These are phyloP conservation scores for Xenoacremonium recifei DNA, from an alignment of 2,329 filamentous ascomycete genomes.

Conservation along the genomic window DNA sequence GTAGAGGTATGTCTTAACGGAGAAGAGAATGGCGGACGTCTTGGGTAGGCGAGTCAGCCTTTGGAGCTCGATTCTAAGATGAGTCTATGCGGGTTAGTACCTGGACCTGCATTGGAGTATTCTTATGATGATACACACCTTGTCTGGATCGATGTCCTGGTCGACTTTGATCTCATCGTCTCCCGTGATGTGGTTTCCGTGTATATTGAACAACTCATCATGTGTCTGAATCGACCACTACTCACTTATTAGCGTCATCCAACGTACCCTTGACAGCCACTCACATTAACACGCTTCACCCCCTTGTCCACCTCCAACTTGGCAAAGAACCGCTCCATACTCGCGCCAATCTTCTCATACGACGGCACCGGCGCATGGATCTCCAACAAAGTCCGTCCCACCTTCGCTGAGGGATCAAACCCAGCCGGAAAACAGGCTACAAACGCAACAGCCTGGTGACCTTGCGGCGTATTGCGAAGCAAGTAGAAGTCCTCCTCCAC, in stretches of 20 bases:
- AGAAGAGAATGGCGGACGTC: constrained; percentile 48
- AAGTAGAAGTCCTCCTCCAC: constrained; percentile 57
- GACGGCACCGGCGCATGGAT: constrained; percentile 53
- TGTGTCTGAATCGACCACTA: constrained; percentile 51
- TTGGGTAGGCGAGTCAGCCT: constrained; percentile 48
- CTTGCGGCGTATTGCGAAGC: constrained; percentile 38
- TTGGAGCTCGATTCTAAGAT: constrained; percentile 49
- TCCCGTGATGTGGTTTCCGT: constrained; percentile 34
- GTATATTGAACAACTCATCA: constrained; percentile 37
- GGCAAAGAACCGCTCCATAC: constrained; percentile 55
- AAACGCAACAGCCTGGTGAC: constrained; percentile 47
- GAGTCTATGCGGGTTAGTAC: constrained; percentile 27
- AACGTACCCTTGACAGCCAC: too few species aligned
- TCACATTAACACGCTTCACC: constrained; percentile 35
- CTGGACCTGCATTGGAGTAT: too few species aligned
- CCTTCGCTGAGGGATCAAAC: constrained; percentile 50
- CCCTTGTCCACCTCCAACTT: constrained; percentile 45
- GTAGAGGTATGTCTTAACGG: constrained; percentile 56
- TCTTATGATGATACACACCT: constrained; percentile 28
- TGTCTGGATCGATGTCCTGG: constrained; percentile 37
- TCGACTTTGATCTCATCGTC: constrained; percentile 33
- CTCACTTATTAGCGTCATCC: neutral
- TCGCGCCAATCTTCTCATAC: constrained; percentile 53
- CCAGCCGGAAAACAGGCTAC: constrained; percentile 52
- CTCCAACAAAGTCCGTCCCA: constrained; percentile 46